phyloP scores from a whole-genome alignment of 352 stramenopile genomes.

The Phytophthora pinifolia region DNA sequence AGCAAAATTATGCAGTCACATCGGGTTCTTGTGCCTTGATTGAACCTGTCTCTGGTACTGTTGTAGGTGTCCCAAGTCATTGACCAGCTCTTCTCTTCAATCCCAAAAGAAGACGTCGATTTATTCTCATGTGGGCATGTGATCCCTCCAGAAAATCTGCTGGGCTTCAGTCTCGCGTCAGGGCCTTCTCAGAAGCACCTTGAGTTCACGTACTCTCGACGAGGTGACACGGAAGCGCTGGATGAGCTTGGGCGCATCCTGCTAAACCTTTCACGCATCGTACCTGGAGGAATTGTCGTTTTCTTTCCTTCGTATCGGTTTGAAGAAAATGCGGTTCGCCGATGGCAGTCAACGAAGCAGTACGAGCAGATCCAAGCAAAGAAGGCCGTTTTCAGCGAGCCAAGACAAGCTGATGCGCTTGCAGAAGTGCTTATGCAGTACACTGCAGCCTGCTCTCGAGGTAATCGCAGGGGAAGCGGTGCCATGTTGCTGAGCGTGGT shows the following conservation, averaged over 20 bases:
- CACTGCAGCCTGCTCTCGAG: constrained; percentile 55
- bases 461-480: constrained; percentile 35
- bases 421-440: constrained; percentile 88
- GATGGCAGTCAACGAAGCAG: constrained; percentile 85
- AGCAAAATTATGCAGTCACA: not conserved
- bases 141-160: constrained; percentile 93
- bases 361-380: constrained; percentile 85
- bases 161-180: constrained; percentile 66
- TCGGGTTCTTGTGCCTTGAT: not conserved
- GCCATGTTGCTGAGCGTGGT: constrained; percentile 97
- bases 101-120: constrained; percentile 80
- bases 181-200: constrained; percentile 90
- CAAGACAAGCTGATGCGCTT: constrained; percentile 92
- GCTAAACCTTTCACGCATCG: constrained; percentile 88
- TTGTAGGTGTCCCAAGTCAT: constrained; percentile 91
- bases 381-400: constrained; percentile 94
- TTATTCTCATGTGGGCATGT: constrained; percentile 99
- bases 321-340: constrained; percentile 85
- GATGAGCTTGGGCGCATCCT: constrained; percentile 95
- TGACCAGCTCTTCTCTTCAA: constrained; percentile 90
- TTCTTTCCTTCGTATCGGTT: constrained; percentile 99
- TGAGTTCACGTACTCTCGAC: constrained; percentile 93
- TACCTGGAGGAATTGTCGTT: constrained; percentile 95
- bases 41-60: constrained; percentile 7
- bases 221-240: constrained; percentile 71